Evolutionary conservation across 805 yeast species (phyloP).

Genomic region (Candida hungchunana): DNA sequence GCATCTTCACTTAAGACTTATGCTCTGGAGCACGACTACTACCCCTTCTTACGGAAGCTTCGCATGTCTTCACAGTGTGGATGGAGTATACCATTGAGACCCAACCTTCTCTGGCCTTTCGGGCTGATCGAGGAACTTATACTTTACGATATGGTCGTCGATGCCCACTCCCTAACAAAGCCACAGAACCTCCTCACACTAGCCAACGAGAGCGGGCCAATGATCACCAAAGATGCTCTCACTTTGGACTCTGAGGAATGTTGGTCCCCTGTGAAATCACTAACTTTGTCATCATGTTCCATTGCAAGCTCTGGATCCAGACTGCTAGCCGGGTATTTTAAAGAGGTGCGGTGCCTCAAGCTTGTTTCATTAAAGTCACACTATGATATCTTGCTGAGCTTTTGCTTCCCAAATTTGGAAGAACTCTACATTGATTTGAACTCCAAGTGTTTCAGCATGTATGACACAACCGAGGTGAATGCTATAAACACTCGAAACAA

Average conservation of each 20-base stretch:
- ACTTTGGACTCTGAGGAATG: conserved; percentile 11
- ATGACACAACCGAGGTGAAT: conserved; percentile 16
- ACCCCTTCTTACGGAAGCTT: conserved; percentile 31
- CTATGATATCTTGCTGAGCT: conserved; percentile 46
- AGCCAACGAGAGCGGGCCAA: conserved; percentile 23
- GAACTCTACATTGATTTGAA: conserved; percentile 43
- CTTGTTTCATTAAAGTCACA: conserved; percentile 38
- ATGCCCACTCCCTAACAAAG: conserved; percentile 35
- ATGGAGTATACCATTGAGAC: conserved; percentile 49
- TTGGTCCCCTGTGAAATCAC: conserved; percentile 33
- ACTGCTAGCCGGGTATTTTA: conserved; percentile 36
- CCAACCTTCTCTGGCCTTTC: conserved; percentile 43
- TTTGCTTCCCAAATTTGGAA: conserved; percentile 37
- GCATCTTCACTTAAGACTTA: conserved; percentile 24
- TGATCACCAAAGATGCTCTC: conserved; percentile 19
- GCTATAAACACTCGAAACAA: conserved; percentile 19
- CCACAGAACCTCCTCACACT: conserved; percentile 25
- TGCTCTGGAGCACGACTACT: conserved; percentile 25
- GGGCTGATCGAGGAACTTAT: conserved; percentile 40
- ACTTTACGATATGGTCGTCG: conserved; percentile 45
- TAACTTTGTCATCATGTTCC: conserved; percentile 32
- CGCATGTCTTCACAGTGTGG: conserved; percentile 41
- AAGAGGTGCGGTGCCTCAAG: conserved; percentile 34
- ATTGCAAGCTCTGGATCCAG: conserved; percentile 35
- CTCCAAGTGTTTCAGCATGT: conserved; percentile 39